phyloP scores from a whole-genome alignment of 1,284 basidiomycete genomes.

The Ganoderma leucocontextum region DNA sequence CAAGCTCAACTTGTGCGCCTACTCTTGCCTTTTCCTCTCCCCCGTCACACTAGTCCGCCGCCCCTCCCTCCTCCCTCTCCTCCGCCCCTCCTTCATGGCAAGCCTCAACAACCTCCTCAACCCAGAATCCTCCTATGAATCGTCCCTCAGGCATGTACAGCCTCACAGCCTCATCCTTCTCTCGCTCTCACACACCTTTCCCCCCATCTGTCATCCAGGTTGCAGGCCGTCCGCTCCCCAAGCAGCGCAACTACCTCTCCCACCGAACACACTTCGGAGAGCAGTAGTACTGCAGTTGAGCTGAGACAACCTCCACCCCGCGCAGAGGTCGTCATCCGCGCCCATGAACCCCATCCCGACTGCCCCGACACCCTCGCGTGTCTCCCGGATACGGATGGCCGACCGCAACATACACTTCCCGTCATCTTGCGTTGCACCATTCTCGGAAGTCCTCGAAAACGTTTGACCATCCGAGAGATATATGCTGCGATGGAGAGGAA shows the following conservation, averaged over 20 bases:
- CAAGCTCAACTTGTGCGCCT: conserved; percentile 45
- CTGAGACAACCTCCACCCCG: conserved; percentile 38
- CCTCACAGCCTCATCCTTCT: conserved; percentile 10
- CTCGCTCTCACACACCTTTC: conserved; percentile 22
- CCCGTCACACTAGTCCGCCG: conserved; percentile 33
- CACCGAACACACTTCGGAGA: conserved; percentile 30
- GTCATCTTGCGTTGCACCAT: conserved; percentile 84
- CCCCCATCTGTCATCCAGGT: conserved; percentile 25
- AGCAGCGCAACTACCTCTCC: conserved; percentile 34
- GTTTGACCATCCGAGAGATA: conserved; percentile 83
- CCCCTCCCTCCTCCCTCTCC: conserved; percentile 26
- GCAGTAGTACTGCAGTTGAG: conserved; percentile 37
- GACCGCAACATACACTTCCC: conserved; percentile 82
- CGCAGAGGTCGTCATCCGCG: conserved; percentile 29
- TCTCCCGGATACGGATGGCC: conserved; percentile 76
- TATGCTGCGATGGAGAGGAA: conserved; percentile 85
- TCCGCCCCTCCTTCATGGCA: conserved; percentile 38
- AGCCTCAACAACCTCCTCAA: conserved; percentile 48
- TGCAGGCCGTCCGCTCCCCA: conserved; percentile 33
- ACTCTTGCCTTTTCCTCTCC: conserved; percentile 43
- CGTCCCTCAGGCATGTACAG: conserved; percentile 38
- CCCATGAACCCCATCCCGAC: conserved; percentile 63
- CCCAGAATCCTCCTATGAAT: conserved; percentile 41
- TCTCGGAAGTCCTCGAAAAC: conserved; percentile 73
- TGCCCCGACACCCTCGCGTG: conserved; percentile 80